Evolutionary conservation across 352 stramenopile species (phyloP), one percentile per base, ranked within the genome.

Genomic region (Thalassiosira oceanica): DNA sequence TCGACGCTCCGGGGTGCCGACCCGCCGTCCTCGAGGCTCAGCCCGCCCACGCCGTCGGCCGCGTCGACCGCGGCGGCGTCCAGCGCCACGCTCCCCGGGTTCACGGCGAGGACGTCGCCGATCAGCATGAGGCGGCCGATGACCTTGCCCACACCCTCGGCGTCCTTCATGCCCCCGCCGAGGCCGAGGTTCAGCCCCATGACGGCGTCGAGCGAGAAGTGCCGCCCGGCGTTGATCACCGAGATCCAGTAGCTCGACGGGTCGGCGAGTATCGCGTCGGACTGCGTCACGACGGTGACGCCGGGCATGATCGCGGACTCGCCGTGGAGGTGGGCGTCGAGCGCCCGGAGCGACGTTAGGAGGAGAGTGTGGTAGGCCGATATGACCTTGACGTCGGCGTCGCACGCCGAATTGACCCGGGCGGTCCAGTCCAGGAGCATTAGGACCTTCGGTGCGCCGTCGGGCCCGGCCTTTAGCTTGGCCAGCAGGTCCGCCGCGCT

Each of bases 201-300:
- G 5, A 92, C 76, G 18, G 86, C 80, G 43, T 87, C 69, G 23
- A 93, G 74, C 43, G 68, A 69, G 51, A 93, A 93, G 65, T 87
- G 71, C 48, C 88, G 73, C 29, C 88, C 88, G 13, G 83, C 80
- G 70, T 93, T 91, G 48, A 94, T 94, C 0, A 93, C 86, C 48
- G 75, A 89, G 53, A 94, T 90, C 88, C 86, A 93, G 58, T 94
- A 94, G 41, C 91, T 90, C 21, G 76, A 90, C 36, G 86, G 85
- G 78, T 93, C 85, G 11, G 61, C 58, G 18, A 94, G 57, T 49
- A 93, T 93, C 8, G 84, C 82, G 43, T 92, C 81, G 23, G 77
- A 90, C 64, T 93, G 88, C 0, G 69, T 66, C 2, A 92, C 33
- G 20, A 93, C 61, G 20, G 75, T 75, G 28, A 92, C 83, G 31